Evolutionary conservation across 2,329 filamentous ascomycete species (phyloP).

Genomic region (Botrytis fragariae): DNA sequence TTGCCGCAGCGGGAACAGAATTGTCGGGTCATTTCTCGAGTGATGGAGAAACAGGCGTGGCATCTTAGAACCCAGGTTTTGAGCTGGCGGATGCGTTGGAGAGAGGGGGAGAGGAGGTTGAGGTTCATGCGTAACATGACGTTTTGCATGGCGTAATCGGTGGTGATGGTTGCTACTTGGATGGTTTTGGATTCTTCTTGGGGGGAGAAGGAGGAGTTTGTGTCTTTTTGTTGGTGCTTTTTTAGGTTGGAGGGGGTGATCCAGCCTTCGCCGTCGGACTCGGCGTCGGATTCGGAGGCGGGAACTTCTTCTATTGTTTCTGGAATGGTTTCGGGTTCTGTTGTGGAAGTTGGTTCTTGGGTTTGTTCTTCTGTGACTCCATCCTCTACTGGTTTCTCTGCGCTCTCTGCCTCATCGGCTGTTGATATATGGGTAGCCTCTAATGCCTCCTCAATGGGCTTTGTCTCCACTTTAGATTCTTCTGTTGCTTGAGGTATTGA

Average conservation of each 20-base stretch:
- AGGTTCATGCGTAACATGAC: constrained; percentile 93
- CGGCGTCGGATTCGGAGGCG: constrained; percentile 42
- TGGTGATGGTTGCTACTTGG: constrained; percentile 87
- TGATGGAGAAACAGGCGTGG: constrained; percentile 86
- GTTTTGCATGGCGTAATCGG: constrained; percentile 98
- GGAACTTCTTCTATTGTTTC: constrained; percentile 28
- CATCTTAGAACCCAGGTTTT: constrained; percentile 90
- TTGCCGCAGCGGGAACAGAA: constrained; percentile 93
- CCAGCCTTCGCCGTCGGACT: constrained; percentile 71
- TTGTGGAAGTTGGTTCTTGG: not conserved
- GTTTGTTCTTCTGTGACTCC: constrained; percentile 21
- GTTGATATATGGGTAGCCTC: constrained; percentile 18
- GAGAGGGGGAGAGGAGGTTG: constrained; percentile 74
- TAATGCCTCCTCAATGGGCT: constrained; percentile 29
- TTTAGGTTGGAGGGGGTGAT: constrained; percentile 93
- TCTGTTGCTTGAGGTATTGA: constrained; percentile 20
- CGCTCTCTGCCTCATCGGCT: not conserved
- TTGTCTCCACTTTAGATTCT: constrained; percentile 34
- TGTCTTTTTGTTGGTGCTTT: constrained; percentile 72
- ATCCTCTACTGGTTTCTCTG: constrained; percentile 22
- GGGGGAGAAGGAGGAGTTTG: constrained; percentile 47
- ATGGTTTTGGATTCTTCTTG: constrained; percentile 61
- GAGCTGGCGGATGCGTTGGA: constrained; percentile 78
- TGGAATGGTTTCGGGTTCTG: not conserved
- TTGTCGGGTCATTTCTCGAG: constrained; percentile 80